Conservation (phyloP, 495 filamentous ascomycete species). For the Glutinoglossum americanum region DNA sequence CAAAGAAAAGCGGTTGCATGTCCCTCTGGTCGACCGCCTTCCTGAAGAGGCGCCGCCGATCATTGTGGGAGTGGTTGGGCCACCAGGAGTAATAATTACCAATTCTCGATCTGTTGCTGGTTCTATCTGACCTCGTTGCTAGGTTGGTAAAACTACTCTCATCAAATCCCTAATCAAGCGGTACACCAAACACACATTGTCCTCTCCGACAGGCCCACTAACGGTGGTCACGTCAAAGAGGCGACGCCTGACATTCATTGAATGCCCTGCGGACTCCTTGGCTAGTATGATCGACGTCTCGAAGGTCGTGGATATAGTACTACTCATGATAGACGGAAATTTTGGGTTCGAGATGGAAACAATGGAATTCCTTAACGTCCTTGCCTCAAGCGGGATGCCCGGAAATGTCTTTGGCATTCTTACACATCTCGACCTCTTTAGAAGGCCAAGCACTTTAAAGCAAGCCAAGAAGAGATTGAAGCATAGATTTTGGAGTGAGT, state of each 20-base stretch:
- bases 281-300: slow-evolving; percentile 88
- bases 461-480: slow-evolving; percentile 90
- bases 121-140: slow-evolving; percentile 3
- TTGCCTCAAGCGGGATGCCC: slow-evolving; percentile 82
- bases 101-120: neutral
- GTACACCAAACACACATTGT: slow-evolving; percentile 88
- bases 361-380: slow-evolving; percentile 92
- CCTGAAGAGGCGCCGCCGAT: slow-evolving; percentile 91
- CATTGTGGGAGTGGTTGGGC: slow-evolving; percentile 80
- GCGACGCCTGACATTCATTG: slow-evolving; percentile 79
- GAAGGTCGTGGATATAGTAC: slow-evolving; percentile 89
- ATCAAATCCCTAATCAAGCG: slow-evolving; percentile 83
- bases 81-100: slow-evolving; percentile 54
- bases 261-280: slow-evolving; percentile 83
- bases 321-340: slow-evolving; percentile 95
- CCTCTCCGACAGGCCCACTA: slow-evolving; percentile 72
- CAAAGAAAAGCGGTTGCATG: slow-evolving; percentile 88
- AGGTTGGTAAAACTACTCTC: slow-evolving; percentile 52
- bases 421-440: slow-evolving; percentile 88
- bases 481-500: slow-evolving; percentile 84
- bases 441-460: slow-evolving; percentile 70
- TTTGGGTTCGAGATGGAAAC: slow-evolving; percentile 99
- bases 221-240: slow-evolving; percentile 90
- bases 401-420: slow-evolving; percentile 95
- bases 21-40: slow-evolving; percentile 81